phyloP scores from a whole-genome alignment of 805 yeast species.

The Yarrowia alimentaria region DNA sequence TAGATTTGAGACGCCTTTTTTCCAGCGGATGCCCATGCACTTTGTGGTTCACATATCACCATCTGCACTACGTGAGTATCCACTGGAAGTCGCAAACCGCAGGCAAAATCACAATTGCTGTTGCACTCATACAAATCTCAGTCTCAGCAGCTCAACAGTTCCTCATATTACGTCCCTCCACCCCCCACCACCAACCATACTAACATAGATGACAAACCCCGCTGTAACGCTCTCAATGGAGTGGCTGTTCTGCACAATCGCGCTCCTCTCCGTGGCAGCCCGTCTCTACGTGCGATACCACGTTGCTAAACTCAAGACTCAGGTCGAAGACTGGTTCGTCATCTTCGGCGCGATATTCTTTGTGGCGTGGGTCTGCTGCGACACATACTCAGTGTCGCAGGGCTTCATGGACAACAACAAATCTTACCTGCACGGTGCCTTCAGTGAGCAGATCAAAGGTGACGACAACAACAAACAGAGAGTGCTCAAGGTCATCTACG shows the following conservation, averaged over 20 bases:
- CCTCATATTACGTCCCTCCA: too few species aligned
- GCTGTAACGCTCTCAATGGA: slow-evolving; percentile 31
- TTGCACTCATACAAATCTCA: too few species aligned
- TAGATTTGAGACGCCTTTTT: too few species aligned
- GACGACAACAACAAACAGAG: slow-evolving; percentile 11
- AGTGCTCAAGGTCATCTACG: slow-evolving; percentile 35
- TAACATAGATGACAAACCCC: slow-evolving; percentile 22
- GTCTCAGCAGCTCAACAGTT: too few species aligned
- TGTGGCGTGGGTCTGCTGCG: slow-evolving; percentile 34
- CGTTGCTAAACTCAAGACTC: slow-evolving; percentile 33
- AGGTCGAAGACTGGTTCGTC: slow-evolving; percentile 34
- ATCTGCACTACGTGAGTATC: too few species aligned
- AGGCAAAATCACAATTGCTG: too few species aligned
- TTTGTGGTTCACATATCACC: too few species aligned
- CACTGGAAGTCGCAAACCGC: too few species aligned
- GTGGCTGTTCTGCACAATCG: slow-evolving; percentile 33
- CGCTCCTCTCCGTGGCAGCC: slow-evolving; percentile 30
- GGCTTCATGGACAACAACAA: slow-evolving; percentile 34
- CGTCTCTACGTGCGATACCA: slow-evolving; percentile 32
- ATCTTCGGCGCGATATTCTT: slow-evolving; percentile 33
- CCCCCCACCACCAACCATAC: background rate
- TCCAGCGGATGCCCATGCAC: too few species aligned
- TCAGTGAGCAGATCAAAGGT: slow-evolving; percentile 29
- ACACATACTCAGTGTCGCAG: slow-evolving; percentile 31
- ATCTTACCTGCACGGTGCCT: slow-evolving; percentile 30